These are phyloP conservation scores for Endotrypanum monterogeii DNA, from an alignment of 208 protist genomes.

Conservation along the genomic window DNA sequence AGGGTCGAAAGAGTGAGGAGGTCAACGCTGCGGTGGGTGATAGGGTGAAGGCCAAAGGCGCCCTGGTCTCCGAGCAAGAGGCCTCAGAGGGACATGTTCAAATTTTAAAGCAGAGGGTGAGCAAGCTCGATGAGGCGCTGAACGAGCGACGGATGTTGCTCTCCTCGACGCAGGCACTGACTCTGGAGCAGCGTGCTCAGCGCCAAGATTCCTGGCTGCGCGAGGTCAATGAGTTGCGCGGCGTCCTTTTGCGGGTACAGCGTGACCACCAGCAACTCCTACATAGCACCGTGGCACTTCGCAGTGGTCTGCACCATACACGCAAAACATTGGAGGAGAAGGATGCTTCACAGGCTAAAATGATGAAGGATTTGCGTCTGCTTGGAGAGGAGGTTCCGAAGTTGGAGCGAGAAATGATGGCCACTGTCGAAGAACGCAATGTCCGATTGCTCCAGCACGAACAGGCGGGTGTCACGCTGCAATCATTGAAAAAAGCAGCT, in stretches of 20 bases:
- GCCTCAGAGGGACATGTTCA: conserved; percentile 17
- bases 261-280: conserved; percentile 40
- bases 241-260: conserved; percentile 17
- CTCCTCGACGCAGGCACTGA: conserved; percentile 24
- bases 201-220: conserved; percentile 27
- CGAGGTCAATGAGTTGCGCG: conserved; percentile 26
- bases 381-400: conserved; percentile 23
- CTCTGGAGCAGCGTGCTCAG: conserved; percentile 25
- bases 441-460: conserved; percentile 11
- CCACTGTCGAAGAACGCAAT: conserved; percentile 4
- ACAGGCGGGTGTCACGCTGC: conserved; percentile 36
- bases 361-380: conserved; percentile 20
- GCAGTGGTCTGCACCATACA: conserved; percentile 24
- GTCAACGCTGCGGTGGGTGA: conserved; percentile 28
- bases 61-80: conserved; percentile 17
- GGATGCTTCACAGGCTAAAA: conserved; percentile 9
- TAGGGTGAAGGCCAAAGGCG: conserved; percentile 9
- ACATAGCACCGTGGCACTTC: conserved; percentile 34
- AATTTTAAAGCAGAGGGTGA: conserved; percentile 24
- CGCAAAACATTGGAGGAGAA: conserved; percentile 9
- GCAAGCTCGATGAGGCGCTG: conserved; percentile 23
- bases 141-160: conserved; percentile 19
- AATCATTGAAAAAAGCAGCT: conserved; percentile 48
- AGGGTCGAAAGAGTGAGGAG: conserved; percentile 36
- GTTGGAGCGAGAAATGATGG: conserved; percentile 20